These are phyloP conservation scores for Penicillium malachiteum DNA, from an alignment of 495 filamentous ascomycete genomes.

Conservation along the genomic window DNA sequence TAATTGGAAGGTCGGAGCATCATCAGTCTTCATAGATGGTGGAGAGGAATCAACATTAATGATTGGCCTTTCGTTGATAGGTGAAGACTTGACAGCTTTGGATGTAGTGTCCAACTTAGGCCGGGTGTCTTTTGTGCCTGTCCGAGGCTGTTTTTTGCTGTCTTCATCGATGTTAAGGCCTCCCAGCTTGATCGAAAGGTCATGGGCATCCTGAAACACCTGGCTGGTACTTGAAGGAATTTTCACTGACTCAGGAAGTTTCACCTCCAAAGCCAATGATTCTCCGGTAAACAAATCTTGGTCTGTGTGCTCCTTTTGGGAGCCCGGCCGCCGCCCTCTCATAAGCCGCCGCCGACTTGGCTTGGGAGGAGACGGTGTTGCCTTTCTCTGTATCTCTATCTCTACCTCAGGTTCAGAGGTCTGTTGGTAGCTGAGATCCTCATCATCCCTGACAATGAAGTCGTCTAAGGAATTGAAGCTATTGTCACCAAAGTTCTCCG, in stretches of 20 bases:
- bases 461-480: conserved; percentile 41
- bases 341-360: conserved; percentile 34
- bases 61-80: too few species aligned
- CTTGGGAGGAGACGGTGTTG: conserved; percentile 21
- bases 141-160: conserved; percentile 22
- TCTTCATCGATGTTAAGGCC: conserved; percentile 23
- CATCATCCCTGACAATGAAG: conserved; percentile 50
- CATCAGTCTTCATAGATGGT: conserved; percentile 11
- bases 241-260: conserved; percentile 20
- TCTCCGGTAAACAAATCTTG: conserved; percentile 14
- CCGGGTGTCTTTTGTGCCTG: conserved; percentile 21
- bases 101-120: conserved; percentile 13
- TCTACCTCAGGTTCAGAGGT: conserved; percentile 28
- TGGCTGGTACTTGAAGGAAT: conserved; percentile 13
- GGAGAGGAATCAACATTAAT: too few species aligned
- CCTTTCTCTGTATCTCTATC: conserved; percentile 19
- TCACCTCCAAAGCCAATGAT: conserved; percentile 20
- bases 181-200: conserved; percentile 25
- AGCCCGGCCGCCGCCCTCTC: conserved; percentile 33
- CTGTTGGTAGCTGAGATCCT: conserved; percentile 41
- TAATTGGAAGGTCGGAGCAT: conserved; percentile 10
- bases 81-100: background rate
- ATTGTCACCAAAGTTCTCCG: conserved; percentile 27
- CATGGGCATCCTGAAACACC: conserved; percentile 25
- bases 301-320: conserved; percentile 13